A percentile compares a stretch with the other conserved stretches of the same genome.
These are phyloP conservation scores for Sarocladium oryzae DNA, from an alignment of 2,329 filamentous ascomycete species.

Conservation along the genomic window DNA sequence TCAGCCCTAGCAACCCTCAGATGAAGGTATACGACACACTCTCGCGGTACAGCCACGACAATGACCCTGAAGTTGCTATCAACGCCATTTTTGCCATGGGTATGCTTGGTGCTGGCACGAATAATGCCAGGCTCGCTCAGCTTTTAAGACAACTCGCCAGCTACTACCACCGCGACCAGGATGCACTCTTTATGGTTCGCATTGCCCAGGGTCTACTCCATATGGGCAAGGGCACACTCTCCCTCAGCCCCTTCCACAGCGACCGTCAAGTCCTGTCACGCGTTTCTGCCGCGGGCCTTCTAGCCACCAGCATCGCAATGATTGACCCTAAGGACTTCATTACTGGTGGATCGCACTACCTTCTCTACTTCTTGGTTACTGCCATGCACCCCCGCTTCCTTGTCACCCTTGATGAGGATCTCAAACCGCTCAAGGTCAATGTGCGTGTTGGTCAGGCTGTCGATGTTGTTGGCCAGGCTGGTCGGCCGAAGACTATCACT, in stretches of 20 bases:
- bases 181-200: slow-evolving; percentile 97
- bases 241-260: slow-evolving; percentile 97
- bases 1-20: slow-evolving; percentile 96
- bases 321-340: slow-evolving; percentile 90
- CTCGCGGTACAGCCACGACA: slow-evolving; percentile 96
- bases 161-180: slow-evolving; percentile 96
- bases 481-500: slow-evolving; percentile 96
- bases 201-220: slow-evolving; percentile 96
- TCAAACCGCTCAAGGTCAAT: slow-evolving; percentile 90
- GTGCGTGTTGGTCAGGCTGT: slow-evolving; percentile 97
- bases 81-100: slow-evolving; percentile 99
- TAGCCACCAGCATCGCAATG: slow-evolving; percentile 86
- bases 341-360: slow-evolving; percentile 68
- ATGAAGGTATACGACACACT: slow-evolving; percentile 99
- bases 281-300: slow-evolving; percentile 80
- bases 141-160: slow-evolving; percentile 89
- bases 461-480: slow-evolving; percentile 94
- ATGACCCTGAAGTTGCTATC: slow-evolving; percentile 94
- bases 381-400: slow-evolving; percentile 97
- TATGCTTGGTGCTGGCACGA: slow-evolving; percentile 90
- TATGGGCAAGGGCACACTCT: slow-evolving; percentile 98
- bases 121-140: slow-evolving; percentile 94
- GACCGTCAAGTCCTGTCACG: slow-evolving; percentile 92
- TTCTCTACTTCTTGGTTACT: slow-evolving; percentile 94
- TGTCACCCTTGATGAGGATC: slow-evolving; percentile 88